Evolutionary conservation across 129 eudicot genomes (phyloP).

Genomic region (Mikania micrantha): DNA sequence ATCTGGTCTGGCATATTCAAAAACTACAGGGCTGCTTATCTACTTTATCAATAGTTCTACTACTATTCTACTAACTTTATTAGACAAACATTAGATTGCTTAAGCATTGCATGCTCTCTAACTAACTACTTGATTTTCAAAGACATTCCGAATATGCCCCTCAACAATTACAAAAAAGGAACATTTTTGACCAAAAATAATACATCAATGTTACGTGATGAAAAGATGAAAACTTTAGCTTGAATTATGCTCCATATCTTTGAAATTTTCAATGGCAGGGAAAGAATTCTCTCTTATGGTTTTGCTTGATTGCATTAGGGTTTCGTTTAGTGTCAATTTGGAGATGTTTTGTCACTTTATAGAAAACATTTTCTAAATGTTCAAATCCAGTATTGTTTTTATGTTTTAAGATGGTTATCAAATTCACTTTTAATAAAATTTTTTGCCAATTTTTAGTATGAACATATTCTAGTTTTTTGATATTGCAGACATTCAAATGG

Average conservation of each 20-base stretch:
- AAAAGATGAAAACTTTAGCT: neutral
- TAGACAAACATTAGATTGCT: neutral
- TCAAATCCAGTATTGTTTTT: neutral
- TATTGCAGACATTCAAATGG: conserved; percentile 78
- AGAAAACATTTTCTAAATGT: neutral
- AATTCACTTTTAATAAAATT: neutral
- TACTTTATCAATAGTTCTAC: neutral
- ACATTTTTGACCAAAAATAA: neutral
- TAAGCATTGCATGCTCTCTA: neutral
- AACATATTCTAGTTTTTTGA: neutral
- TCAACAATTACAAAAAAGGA: neutral
- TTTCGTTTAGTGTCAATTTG: neutral
- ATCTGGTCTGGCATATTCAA: neutral
- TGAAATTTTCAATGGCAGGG: no score
- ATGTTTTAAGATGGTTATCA: neutral
- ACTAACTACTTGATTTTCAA: neutral
- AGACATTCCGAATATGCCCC: neutral
- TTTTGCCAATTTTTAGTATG: neutral
- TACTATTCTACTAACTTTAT: neutral
- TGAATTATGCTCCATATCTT: no score
- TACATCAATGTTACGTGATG: neutral
- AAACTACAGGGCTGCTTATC: neutral
- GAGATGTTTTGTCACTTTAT: neutral
- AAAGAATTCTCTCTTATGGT: no score
- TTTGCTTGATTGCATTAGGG: neutral